Conservation (phyloP, 495 filamentous ascomycete species). For the Neurospora cerealis region DNA sequence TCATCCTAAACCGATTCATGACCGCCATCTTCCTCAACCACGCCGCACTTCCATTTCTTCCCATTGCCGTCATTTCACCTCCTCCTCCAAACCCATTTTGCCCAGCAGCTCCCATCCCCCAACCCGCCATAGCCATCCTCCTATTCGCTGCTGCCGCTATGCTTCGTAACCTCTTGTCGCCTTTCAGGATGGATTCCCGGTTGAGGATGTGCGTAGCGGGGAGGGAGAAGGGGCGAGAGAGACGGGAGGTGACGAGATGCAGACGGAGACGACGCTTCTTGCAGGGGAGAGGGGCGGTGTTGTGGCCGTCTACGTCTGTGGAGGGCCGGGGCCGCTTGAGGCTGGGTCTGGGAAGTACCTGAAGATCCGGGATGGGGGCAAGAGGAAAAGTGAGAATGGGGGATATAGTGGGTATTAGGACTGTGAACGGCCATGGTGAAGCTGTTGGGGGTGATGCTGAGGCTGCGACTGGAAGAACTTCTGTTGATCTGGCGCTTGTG, state of each 20-base stretch:
- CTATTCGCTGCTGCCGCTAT: background rate
- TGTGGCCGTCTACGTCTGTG: constrained; percentile 53
- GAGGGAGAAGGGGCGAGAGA: constrained; percentile 56
- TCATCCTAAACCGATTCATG: constrained; percentile 21
- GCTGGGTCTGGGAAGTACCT: constrained; percentile 5
- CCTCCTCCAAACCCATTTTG: background rate
- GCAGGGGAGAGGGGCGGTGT: constrained; percentile 36
- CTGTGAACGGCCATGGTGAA: background rate
- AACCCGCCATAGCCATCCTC: background rate
- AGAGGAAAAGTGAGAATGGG: constrained; percentile 14
- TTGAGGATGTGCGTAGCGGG: constrained; percentile 60
- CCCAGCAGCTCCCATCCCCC: constrained; percentile 29
- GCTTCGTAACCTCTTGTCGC: constrained; percentile 41
- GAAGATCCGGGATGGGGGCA: background rate
- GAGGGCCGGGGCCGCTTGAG: constrained; percentile 48
- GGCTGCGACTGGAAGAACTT: background rate
- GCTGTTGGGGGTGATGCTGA: background rate
- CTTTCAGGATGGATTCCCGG: constrained; percentile 31
- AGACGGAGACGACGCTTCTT: constrained; percentile 61
- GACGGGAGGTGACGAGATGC: constrained; percentile 55
- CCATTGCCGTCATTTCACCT: background rate
- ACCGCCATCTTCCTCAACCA: constrained; percentile 21
- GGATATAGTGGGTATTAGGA: background rate
- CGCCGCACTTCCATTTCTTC: background rate
- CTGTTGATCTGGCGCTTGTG: background rate